Conservation (phyloP, 768 basidiomycete genomes). For the Candolleomyces eurysporus region DNA sequence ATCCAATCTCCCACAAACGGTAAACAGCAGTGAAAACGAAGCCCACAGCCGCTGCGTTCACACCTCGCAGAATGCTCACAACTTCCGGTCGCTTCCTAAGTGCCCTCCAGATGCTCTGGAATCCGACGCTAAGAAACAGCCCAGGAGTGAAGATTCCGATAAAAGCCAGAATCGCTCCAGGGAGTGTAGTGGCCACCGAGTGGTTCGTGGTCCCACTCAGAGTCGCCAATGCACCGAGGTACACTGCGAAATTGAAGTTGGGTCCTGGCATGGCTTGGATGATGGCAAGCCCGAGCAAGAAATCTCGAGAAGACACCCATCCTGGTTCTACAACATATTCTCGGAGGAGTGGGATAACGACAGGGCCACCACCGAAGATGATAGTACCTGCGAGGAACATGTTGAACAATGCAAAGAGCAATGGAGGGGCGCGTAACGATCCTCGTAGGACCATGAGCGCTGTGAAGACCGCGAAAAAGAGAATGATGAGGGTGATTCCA, state of each 20-base stretch:
- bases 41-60: slow-evolving; percentile 43
- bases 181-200: slow-evolving; percentile 26
- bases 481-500: slow-evolving; percentile 20
- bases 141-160: slow-evolving; percentile 52
- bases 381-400: slow-evolving; percentile 48
- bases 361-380: slow-evolving; percentile 55
- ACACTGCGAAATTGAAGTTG: slow-evolving; percentile 55
- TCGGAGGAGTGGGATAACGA: slow-evolving; percentile 52
- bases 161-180: slow-evolving; percentile 45
- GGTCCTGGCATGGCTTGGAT: slow-evolving; percentile 52
- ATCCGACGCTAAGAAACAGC: slow-evolving; percentile 32
- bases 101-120: slow-evolving; percentile 34
- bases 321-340: slow-evolving; percentile 50
- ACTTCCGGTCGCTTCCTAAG: slow-evolving; percentile 28
- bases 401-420: slow-evolving; percentile 40
- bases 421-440: slow-evolving; percentile 20
- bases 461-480: slow-evolving; percentile 26
- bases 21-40: slow-evolving; percentile 42
- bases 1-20: slow-evolving; percentile 38
- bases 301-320: slow-evolving; percentile 53
- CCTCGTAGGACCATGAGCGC: slow-evolving; percentile 28
- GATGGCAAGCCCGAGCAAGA: slow-evolving; percentile 51
- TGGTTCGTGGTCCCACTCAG: slow-evolving; percentile 20
- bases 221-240: slow-evolving; percentile 44
- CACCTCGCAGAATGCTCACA: slow-evolving; percentile 31